Evolutionary conservation across 768 basidiomycete genomes (phyloP), one percentile per base, ranked within the genome.

Genomic region (Tulasnella sp.): DNA sequence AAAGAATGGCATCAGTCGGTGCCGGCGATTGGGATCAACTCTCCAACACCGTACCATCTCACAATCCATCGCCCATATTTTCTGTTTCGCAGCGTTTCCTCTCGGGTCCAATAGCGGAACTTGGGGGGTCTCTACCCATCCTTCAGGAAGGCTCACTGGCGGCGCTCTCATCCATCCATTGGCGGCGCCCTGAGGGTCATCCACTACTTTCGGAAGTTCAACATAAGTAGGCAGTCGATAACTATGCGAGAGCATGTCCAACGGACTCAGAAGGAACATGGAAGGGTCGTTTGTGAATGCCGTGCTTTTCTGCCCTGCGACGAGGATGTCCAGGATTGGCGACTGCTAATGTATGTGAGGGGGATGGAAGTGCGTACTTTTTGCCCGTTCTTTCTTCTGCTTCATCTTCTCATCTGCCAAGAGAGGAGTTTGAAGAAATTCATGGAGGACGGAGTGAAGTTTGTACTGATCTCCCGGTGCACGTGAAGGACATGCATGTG

Each of bases 401-500:
- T 78, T 76, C 64, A 82, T 84, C 73, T 85, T 87, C 70, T 94
- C 92, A 56, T 85, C 52, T 8, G 58, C 7, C 3, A 30, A 52
- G 8, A 59, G 83, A 2, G 91, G 92, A 0, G 80, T 77, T 49
- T 83, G 84, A 70, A 97, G 85, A 67, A 98, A 89, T 0, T 82
- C 72, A 64, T 84, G 82, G 22, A 94, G 76, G 42, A 91, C 84
- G 25, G 86, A 88, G 66, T 92, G 86, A 83, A 98, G 85, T 44
- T 83, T 76, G 34, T 78, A 83, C 54, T 78, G 76, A 64, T 97
- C 94, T 0, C 94, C 96, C 0, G 92, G 93, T 0, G 93, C 92
- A 19, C 85, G 81, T 0, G 92, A 93, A 0, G 93, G 94, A 63
- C 87, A 90, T 12, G 90, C 92, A 72, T 96, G 90, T 59, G 87